phyloP scores from a whole-genome alignment of 1,284 basidiomycete species.

The Puccinia coronata region DNA sequence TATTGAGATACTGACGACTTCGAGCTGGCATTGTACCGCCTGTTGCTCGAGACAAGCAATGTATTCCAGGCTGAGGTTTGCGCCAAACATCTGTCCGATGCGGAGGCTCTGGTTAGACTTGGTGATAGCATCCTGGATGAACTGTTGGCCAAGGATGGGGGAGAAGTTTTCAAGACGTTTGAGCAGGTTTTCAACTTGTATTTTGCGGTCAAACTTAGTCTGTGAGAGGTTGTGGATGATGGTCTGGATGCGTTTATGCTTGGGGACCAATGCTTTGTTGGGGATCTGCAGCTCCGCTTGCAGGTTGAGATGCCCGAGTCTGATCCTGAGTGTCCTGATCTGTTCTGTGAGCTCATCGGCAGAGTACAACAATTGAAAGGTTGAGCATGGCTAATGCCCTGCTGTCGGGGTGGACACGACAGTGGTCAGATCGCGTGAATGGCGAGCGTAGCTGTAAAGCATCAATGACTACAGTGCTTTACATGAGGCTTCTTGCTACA shows the following conservation, averaged over 20 bases:
- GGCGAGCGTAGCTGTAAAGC: too few relatives aligned
- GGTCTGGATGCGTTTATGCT: conserved; percentile 1
- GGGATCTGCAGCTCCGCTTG: conserved; percentile 5
- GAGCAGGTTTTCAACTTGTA: conserved; percentile 27
- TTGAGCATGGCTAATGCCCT: too few relatives aligned
- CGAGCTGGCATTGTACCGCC: conserved; percentile 11
- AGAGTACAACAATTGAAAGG: too few relatives aligned
- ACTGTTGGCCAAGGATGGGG: conserved; percentile 30
- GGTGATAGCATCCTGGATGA: conserved; percentile 9
- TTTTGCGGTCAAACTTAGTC: conserved; percentile 28
- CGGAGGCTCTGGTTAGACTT: conserved; percentile 17
- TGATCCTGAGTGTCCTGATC: conserved; percentile 18
- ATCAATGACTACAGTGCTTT: too few relatives aligned
- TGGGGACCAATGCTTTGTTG: conserved; percentile 25
- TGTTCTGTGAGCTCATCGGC: conserved; percentile 22
- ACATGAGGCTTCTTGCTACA: too few relatives aligned
- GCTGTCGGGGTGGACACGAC: too few relatives aligned
- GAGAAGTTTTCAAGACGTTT: conserved; percentile 19
- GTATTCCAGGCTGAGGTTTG: conserved; percentile 36
- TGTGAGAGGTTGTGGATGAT: conserved; percentile 21
- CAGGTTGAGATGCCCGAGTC: conserved; percentile 30
- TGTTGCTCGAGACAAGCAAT: conserved; percentile 20
- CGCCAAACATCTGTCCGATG: conserved; percentile 28
- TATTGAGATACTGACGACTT: conserved; percentile 19
- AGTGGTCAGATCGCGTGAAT: too few relatives aligned